Conservation (phyloP, 2,329 filamentous ascomycete genomes). For the Fonsecaea erecta region DNA sequence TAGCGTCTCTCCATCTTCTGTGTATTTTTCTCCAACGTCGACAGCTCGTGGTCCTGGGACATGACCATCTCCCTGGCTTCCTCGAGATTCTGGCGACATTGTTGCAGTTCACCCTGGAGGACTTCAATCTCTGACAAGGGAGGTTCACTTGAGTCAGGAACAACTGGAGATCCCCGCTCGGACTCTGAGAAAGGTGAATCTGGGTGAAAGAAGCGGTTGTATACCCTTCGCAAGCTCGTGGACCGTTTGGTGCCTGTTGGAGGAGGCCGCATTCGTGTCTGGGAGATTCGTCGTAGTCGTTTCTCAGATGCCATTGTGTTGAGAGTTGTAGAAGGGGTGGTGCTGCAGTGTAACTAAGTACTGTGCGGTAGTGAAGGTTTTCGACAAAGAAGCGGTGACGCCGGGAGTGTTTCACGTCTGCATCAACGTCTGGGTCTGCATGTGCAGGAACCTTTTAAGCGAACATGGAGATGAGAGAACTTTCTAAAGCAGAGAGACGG, state of each 20-base stretch:
- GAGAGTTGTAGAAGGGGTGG: neutral
- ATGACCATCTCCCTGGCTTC: constrained; percentile 30
- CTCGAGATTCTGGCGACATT: constrained; percentile 32
- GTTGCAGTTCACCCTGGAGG: constrained; percentile 30
- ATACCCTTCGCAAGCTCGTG: constrained; percentile 29
- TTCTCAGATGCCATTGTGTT: constrained; percentile 33
- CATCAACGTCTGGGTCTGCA: constrained; percentile 6
- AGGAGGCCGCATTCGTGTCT: constrained; percentile 26
- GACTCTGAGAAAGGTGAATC: constrained; percentile 9
- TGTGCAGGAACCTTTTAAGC: constrained; percentile 19
- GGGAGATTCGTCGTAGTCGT: constrained; percentile 29
- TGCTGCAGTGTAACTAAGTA: constrained; percentile 11
- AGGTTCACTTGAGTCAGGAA: constrained; percentile 11
- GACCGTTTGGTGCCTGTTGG: constrained; percentile 28
- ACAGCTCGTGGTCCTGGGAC: constrained; percentile 32
- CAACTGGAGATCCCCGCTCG: neutral
- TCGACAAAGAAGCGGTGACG: constrained; percentile 18
- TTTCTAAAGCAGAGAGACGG: neutral
- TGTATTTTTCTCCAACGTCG: constrained; percentile 34
- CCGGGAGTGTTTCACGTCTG: constrained; percentile 24
- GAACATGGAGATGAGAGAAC: constrained; percentile 3
- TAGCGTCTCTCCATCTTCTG: constrained; percentile 40
- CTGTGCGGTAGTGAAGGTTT: constrained; percentile 12
- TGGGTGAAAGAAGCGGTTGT: constrained; percentile 34
- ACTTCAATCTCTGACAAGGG: constrained; percentile 13